Conservation (phyloP, 768 basidiomycete species). For the Pulveroboletus ravenelii region DNA sequence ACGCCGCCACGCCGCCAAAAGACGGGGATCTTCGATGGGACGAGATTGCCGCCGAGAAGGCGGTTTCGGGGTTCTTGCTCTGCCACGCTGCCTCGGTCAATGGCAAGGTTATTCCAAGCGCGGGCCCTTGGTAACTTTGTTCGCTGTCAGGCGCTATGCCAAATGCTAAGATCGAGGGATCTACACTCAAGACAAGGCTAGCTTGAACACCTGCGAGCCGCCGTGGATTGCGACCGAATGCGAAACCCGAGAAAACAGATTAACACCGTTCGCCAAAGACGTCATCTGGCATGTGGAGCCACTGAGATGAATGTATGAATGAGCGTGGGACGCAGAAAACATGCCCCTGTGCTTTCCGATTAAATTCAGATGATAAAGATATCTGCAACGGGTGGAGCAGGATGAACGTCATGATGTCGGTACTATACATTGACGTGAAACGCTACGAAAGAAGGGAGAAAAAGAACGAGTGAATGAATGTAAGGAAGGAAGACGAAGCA, state of each 20-base stretch:
- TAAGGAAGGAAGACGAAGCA: not conserved
- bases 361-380: constrained; percentile 7
- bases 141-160: too few relatives aligned
- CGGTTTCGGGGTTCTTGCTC: too few relatives aligned
- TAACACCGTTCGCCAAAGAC: not conserved
- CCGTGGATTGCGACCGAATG: too few relatives aligned
- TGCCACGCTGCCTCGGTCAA: too few relatives aligned
- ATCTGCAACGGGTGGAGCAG: not conserved
- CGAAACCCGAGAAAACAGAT: not conserved
- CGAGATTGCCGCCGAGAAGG: too few relatives aligned
- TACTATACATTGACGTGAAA: constrained; percentile 1
- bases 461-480: not conserved
- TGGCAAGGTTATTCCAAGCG: too few relatives aligned
- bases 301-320: constrained; percentile 10
- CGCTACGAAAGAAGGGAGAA: constrained; percentile 1
- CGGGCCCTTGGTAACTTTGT: too few relatives aligned
- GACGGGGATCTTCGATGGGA: too few relatives aligned
- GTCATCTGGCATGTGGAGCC: not conserved
- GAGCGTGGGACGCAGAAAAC: constrained; percentile 8
- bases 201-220: too few relatives aligned
- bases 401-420: not conserved
- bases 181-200: too few relatives aligned
- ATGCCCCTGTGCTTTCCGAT: constrained; percentile 2
- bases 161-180: too few relatives aligned
- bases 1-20: too few relatives aligned